phyloP scores from a whole-genome alignment of 441 rosid species.

The Isatis lusitanica region DNA sequence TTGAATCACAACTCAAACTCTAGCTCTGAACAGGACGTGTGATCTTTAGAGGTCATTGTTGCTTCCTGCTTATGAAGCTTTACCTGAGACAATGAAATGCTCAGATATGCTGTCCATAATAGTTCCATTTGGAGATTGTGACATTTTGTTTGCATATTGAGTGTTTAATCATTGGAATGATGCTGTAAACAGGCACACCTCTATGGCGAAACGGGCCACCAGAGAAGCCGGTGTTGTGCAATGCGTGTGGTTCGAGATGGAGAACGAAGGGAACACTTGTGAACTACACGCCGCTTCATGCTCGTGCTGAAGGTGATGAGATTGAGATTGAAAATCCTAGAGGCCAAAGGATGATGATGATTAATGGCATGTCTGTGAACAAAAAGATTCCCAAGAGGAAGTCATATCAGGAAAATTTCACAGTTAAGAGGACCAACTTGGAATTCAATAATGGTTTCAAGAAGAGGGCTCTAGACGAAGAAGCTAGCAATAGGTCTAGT shows the following conservation, averaged over 20 bases:
- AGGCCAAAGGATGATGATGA: constrained; percentile 40
- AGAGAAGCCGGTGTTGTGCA: constrained; percentile 97
- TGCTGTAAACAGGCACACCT: constrained; percentile 62
- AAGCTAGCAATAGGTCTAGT: constrained; percentile 84
- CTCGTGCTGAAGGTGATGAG: constrained; percentile 75
- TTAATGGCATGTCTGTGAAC: constrained; percentile 56
- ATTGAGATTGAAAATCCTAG: constrained; percentile 63
- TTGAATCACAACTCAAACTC: constrained; percentile 6
- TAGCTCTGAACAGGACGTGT: constrained; percentile 29
- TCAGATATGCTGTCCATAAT: not conserved
- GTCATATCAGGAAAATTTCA: constrained; percentile 43
- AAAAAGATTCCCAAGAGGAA: constrained; percentile 70
- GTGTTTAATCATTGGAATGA: constrained; percentile 2
- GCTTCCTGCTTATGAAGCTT: constrained; percentile 18
- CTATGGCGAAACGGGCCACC: constrained; percentile 99
- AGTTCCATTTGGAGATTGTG: not conserved
- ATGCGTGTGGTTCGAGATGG: constrained; percentile 99
- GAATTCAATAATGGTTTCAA: constrained; percentile 59
- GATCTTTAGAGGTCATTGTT: constrained; percentile 26
- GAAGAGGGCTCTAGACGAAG: constrained; percentile 69
- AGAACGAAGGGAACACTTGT: constrained; percentile 92
- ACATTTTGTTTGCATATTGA: not conserved
- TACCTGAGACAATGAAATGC: not conserved
- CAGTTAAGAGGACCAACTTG: constrained; percentile 40
- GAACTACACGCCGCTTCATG: constrained; percentile 93